These are phyloP conservation scores for Lumnitzera littorea DNA, from an alignment of 345 rosid species.

Conservation along the genomic window DNA sequence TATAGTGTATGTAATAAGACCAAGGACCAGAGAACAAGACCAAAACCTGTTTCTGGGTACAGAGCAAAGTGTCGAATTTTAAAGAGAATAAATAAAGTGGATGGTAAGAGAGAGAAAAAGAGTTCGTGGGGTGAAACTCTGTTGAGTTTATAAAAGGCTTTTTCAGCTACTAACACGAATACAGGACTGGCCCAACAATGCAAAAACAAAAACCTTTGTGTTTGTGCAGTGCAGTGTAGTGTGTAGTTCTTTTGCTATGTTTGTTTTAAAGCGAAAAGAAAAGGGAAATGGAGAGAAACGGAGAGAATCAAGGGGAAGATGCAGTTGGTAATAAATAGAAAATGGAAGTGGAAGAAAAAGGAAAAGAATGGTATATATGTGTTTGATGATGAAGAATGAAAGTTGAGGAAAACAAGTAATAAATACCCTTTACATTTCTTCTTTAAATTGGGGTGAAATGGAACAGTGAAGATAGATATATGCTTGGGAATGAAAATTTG, in stretches of 20 bases:
- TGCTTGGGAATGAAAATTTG: no score
- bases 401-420: no score
- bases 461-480: no score
- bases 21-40: constrained; percentile 11
- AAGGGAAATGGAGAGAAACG: constrained; percentile 18
- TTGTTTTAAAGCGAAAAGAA: constrained; percentile 6
- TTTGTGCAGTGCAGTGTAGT: no score
- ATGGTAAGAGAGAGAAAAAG: constrained; percentile 15
- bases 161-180: constrained; percentile 1
- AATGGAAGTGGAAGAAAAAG: neutral
- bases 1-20: constrained; percentile 29
- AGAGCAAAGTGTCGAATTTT: constrained; percentile 42
- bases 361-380: no score
- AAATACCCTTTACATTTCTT: no score
- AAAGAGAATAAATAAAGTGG: constrained; percentile 39
- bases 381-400: no score
- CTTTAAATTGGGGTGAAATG: no score
- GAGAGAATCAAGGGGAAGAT: neutral
- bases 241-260: neutral
- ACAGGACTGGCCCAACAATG: constrained; percentile 12
- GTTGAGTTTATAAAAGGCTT: constrained; percentile 12
- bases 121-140: constrained; percentile 12
- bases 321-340: no score
- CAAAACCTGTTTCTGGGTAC: constrained; percentile 24
- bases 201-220: no score